Percentiles rank a stretch among this genome's conserved stretches.
Conservation (phyloP, 495 filamentous ascomycete species). For the Neurospora africana region DNA sequence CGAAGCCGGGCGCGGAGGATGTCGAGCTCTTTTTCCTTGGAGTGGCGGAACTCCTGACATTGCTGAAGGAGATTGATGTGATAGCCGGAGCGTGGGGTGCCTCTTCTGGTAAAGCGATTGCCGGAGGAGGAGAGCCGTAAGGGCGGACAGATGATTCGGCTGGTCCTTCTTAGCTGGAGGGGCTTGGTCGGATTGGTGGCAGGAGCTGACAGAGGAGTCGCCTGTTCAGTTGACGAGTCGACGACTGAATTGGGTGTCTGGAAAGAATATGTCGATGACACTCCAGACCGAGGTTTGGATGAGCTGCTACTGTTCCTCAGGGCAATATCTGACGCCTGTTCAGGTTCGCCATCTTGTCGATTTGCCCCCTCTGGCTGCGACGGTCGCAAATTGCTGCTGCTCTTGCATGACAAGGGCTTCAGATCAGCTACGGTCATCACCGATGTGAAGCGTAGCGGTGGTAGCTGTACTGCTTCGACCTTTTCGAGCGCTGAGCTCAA, state of each 20-base stretch:
- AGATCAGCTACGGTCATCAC: conserved; percentile 16
- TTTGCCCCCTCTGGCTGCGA: neutral
- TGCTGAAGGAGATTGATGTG: conserved; percentile 17
- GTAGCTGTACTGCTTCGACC: neutral
- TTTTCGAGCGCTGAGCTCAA: neutral
- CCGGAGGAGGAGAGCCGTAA: neutral
- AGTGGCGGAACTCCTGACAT: conserved; percentile 23
- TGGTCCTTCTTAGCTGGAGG: neutral
- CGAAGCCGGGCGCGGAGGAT: conserved; percentile 16
- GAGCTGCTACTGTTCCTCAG: neutral
- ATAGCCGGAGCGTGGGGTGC: conserved; percentile 5
- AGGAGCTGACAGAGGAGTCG: neutral
- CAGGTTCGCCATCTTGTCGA: neutral
- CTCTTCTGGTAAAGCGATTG: neutral
- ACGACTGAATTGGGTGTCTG: neutral
- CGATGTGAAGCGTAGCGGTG: conserved; percentile 2
- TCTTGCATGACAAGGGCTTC: conserved; percentile 7
- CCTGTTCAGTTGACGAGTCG: neutral
- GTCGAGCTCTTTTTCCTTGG: conserved; percentile 25
- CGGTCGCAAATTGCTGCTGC: neutral
- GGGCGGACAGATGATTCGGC: neutral
- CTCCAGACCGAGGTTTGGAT: neutral
- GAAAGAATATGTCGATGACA: neutral
- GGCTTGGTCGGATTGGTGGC: neutral
- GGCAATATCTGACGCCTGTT: neutral